Conservation (phyloP, 768 basidiomycete genomes). For the Lactifluus subvellereus region DNA sequence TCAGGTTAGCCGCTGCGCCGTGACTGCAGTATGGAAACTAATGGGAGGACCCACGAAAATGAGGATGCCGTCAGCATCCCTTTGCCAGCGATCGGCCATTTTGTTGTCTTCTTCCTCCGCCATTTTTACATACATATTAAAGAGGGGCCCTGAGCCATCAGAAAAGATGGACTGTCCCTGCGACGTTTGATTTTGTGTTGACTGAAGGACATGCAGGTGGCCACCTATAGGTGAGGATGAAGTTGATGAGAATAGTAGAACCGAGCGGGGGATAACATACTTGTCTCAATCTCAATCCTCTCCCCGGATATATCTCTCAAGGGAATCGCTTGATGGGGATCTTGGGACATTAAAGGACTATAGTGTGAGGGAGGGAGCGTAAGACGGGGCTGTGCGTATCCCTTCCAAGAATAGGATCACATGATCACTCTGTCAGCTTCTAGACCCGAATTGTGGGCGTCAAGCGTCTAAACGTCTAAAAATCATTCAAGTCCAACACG, state of each 20-base stretch:
- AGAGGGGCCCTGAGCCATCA: constrained; percentile 9
- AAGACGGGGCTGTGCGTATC: neutral
- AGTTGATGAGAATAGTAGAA: neutral
- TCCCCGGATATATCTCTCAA: neutral
- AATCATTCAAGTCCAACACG: no score
- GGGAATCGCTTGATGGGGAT: neutral
- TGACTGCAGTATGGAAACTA: no score
- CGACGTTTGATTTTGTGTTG: neutral
- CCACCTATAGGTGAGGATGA: neutral
- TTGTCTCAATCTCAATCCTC: neutral
- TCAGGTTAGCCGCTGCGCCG: neutral
- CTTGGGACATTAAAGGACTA: neutral
- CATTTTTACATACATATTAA: constrained; percentile 7
- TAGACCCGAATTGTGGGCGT: no score
- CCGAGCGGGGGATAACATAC: neutral
- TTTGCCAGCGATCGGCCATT: constrained; percentile 17
- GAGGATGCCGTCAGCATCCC: constrained; percentile 19
- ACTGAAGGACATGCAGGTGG: neutral
- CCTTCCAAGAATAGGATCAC: no score
- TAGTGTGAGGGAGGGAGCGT: no score
- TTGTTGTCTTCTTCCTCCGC: constrained; percentile 15
- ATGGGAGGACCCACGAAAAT: constrained; percentile 17
- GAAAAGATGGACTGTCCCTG: neutral
- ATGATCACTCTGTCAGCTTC: no score
- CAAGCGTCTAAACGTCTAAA: no score